These are phyloP conservation scores for Mucor irregularis DNA, from an alignment of 371 early-diverging fungal genomes.

Conservation along the genomic window DNA sequence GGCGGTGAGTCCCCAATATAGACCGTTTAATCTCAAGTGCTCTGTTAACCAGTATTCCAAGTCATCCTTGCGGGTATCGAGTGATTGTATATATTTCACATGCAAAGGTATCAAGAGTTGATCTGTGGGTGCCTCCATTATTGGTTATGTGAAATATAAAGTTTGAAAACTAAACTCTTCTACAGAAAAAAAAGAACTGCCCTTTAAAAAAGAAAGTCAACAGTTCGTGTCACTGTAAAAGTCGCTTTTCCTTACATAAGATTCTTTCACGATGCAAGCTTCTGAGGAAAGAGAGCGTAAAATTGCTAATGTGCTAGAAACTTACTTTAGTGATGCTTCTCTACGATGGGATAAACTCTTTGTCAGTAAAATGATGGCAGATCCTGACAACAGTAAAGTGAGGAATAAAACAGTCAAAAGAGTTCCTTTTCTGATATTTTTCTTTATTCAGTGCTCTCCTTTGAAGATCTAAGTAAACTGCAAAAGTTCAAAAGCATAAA, in stretches of 20 bases:
- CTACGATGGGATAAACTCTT: conserved; percentile 43
- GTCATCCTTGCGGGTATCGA: conserved; percentile 79
- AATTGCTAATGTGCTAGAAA: conserved; percentile 34
- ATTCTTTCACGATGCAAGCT: too few species aligned
- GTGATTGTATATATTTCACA: conserved; percentile 76
- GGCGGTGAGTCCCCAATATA: conserved; percentile 95
- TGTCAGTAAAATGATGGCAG: conserved; percentile 21
- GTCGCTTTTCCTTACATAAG: too few species aligned
- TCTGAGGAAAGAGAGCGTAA: conserved; percentile 22
- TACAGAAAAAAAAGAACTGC: too few species aligned
- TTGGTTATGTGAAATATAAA: too few species aligned
- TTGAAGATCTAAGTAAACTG: conserved; percentile 19
- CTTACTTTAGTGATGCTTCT: conserved; percentile 47
- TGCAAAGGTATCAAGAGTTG: conserved; percentile 55
- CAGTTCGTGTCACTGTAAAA: too few species aligned
- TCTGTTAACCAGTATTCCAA: conserved; percentile 94
- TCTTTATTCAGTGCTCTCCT: conserved; percentile 23
- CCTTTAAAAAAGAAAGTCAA: too few species aligned
- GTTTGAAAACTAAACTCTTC: too few species aligned
- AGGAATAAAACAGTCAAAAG: too few species aligned
- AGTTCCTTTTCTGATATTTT: background rate
- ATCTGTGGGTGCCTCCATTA: background rate
- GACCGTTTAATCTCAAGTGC: conserved; percentile 88
- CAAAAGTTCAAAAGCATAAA: conserved; percentile 23
- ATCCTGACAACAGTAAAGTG: conserved; percentile 40